Base-by-base conservation (phyloP, 192 early-diverging fungal species). In the Globomyces pollinis-pini region DNA sequence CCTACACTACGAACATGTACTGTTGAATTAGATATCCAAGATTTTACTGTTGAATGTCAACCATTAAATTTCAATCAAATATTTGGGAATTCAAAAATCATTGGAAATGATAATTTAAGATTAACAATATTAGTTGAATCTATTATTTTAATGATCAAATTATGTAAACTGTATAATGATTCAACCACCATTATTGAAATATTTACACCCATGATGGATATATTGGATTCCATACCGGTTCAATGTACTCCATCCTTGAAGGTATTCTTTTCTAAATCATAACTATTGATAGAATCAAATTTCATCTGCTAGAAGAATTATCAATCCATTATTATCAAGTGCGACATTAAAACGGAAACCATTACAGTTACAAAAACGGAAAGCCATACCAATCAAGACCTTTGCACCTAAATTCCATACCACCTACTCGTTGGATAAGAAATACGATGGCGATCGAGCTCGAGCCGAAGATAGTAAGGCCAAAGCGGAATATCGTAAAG, bases 331-430 rank as follows among this genome's bases (percentile, higher is more conserved):
- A 24, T 8, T 55, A 36, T 24, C 5, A 34, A 39, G 52, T 24
- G 52, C 52, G 3, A 55, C 29, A 24, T 53, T 33, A 60, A 60
- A 9, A 35, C 65, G 23, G 44, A 68, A 57, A 47, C 92, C 93
- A 0, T 67, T 99, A 6, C 79, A 78, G 44, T 60, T 96, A 68
- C 96, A 98, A 69, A 71, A 83, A 38, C 86, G 90, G 66, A 83
- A 84, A 49, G 88, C 93, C 21, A 77, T 96, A 49, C 84, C 96
- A 2, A 90, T 99, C 61, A 73, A 76, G 1, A 83, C 92, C 4
- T 88, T 85, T 49, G 76, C 87, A 43, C 96, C 96, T 42, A 93
- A 93, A 70, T 99, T 97, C 71, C 82, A 94, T 61, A 77, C 85
- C 43, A 60, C 76, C 45, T 98, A 97, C 71, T 96, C 88, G 18